Conservation (phyloP, 2,329 filamentous ascomycete genomes). For the Fusarium sp. region DNA sequence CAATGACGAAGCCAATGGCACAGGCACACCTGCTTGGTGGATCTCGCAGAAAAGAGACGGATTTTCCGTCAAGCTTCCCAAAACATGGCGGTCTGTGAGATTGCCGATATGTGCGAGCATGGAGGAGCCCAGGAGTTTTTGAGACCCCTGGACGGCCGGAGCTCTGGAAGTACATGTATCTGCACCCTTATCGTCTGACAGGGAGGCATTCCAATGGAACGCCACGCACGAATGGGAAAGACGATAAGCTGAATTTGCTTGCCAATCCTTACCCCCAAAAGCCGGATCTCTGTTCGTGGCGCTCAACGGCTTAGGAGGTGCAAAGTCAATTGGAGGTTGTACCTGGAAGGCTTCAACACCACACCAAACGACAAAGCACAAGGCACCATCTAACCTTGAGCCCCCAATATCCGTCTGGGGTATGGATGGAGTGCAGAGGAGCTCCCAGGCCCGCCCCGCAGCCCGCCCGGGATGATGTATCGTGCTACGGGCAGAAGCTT, state of each 20-base stretch:
- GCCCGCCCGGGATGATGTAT: not conserved
- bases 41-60: constrained; percentile 11
- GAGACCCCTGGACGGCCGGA: constrained; percentile 1
- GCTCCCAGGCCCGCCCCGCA: constrained; percentile 3
- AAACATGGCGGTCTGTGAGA: constrained; percentile 12
- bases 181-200: constrained; percentile 6
- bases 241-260: not conserved
- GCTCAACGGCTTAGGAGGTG: not conserved
- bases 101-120: constrained; percentile 3
- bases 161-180: not conserved
- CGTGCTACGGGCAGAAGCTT: not conserved
- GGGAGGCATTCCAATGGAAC: not conserved
- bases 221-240: not conserved
- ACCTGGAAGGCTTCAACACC: not conserved
- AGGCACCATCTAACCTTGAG: not conserved
- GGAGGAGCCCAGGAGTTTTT: constrained; percentile 4
- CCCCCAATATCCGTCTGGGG: constrained; percentile 6
- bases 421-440: not conserved
- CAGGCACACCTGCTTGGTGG: not conserved
- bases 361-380: not conserved
- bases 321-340: constrained; percentile 6
- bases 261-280: not conserved
- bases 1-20: not conserved
- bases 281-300: not conserved
- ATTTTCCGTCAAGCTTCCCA: not conserved